These are phyloP conservation scores for Linum trigynum DNA, from an alignment of 345 rosid genomes.

Conservation along the genomic window DNA sequence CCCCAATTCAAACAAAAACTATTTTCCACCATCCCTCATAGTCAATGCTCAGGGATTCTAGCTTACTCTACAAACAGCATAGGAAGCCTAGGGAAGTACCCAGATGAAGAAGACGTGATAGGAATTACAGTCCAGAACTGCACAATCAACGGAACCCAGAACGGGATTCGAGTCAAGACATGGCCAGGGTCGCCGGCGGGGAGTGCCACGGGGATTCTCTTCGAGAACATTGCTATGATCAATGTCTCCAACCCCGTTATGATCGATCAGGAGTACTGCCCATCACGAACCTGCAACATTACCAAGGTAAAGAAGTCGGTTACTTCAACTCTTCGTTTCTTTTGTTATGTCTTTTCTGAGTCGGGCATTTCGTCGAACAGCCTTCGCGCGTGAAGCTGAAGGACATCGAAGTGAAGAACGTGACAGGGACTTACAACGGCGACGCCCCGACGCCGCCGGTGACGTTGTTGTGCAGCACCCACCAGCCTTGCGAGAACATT, in stretches of 20 bases:
- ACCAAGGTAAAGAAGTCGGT: conserved; percentile 14
- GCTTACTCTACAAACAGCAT: conserved; percentile 17
- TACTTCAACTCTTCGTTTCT: neutral
- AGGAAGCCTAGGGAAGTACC: conserved; percentile 47
- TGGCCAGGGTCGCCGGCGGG: conserved; percentile 32
- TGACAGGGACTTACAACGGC: conserved; percentile 41
- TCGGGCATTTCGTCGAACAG: conserved; percentile 12
- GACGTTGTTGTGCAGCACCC: conserved; percentile 37
- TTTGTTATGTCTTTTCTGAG: neutral
- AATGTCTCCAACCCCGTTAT: conserved; percentile 50
- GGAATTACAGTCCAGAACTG: conserved; percentile 33
- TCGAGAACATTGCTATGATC: conserved; percentile 33
- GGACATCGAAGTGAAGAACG: conserved; percentile 33
- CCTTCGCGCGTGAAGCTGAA: conserved; percentile 41
- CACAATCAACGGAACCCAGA: conserved; percentile 37
- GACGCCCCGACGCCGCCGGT: conserved; percentile 17
- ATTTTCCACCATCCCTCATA: neutral
- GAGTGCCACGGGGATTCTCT: conserved; percentile 28
- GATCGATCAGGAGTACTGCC: conserved; percentile 46
- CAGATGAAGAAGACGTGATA: conserved; percentile 33
- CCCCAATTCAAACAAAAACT: neutral
- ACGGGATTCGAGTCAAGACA: conserved; percentile 49
- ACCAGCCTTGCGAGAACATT: conserved; percentile 36
- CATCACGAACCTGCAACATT: conserved; percentile 24
- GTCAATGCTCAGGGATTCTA: too few relatives aligned